Evolutionary conservation across 75 land plant genomes (phyloP), one percentile per base, ranked within the genome.

Genomic region (Adiantum capillusveneris): DNA sequence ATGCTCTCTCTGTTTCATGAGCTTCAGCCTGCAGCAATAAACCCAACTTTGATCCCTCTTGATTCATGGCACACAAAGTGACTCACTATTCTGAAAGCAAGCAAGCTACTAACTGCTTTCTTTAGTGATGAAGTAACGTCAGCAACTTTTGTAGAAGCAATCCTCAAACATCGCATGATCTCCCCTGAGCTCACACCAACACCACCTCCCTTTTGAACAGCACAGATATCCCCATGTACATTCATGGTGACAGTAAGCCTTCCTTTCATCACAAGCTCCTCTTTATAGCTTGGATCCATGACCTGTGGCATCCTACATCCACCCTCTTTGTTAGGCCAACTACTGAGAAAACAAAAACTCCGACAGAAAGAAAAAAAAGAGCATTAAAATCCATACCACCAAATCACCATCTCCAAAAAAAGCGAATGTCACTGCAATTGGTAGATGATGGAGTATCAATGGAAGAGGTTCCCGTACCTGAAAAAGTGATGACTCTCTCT

Each of bases 181-280:
- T 76, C 82, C 63, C 82, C 80, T 22, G 68, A 73, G 27, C 70
- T 16, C 14, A 92, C 75, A 60, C 90, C 97, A 22, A 79, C 82
- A 29, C 90, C 97, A 60, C 97, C 97, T 61, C 86, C 86, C 57
- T 92, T 92, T 53, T 92, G 97, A 44, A 92, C 74, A 13, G 97
- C 75, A 78, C 97, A 92, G 13, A 92, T 64, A 65, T 92, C 97
- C 52, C 84, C 84, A 63, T 85, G 87, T 63, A 80, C 51, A 71
- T 88, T 92, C 44, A 88, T 53, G 14, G 87, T 88, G n/a, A 77
- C 75, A 59, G 97, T 88, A 72, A 92, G 72, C 62, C 81, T 66
- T 57, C 95, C 87, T 31, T 79, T 82, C 97, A 88, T 88, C 2
- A 85, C 86, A 65, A 68, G 76, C 67, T 92, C 97, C 64, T 92